A percentile compares a stretch with the other conserved stretches of the same genome.
Evolutionary conservation across 192 early-diverging fungal genomes (phyloP).

Genomic region (Coemansia sp.): DNA sequence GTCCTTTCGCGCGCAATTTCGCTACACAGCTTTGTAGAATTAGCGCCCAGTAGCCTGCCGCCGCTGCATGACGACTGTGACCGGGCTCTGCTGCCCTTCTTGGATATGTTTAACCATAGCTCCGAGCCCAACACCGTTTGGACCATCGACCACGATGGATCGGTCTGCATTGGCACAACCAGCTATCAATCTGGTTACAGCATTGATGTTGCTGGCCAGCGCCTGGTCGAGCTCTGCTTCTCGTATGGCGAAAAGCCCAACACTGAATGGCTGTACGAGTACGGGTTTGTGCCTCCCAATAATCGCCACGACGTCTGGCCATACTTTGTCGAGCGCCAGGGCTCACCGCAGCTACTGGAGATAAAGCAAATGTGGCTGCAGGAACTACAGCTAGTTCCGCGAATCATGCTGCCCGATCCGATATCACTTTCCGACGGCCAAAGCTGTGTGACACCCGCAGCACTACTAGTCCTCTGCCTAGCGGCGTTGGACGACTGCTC

Average conservation of each 20-base stretch:
- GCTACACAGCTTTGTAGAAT: slow-evolving; percentile 14
- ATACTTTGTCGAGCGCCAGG: slow-evolving; percentile 12
- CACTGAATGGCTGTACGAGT: slow-evolving; percentile 41
- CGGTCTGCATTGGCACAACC: slow-evolving; percentile 4
- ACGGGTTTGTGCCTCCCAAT: slow-evolving; percentile 27
- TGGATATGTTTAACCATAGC: slow-evolving; percentile 41
- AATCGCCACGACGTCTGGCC: slow-evolving; percentile 31
- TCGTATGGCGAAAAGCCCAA: slow-evolving; percentile 30
- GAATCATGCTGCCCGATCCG: slow-evolving; percentile 17
- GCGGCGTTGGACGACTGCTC: slow-evolving; percentile 21
- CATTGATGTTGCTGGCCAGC: not conserved
- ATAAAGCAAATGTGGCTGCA: slow-evolving; percentile 31
- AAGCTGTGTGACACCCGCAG: not conserved
- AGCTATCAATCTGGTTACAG: not conserved
- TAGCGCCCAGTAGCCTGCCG: not conserved
- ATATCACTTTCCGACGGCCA: not conserved
- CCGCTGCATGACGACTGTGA: slow-evolving; percentile 9
- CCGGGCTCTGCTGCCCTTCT: slow-evolving; percentile 20
- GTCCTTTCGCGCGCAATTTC: slow-evolving; percentile 33
- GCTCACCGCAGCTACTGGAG: slow-evolving; percentile 10
- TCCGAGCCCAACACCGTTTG: slow-evolving; percentile 14
- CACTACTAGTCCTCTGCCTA: slow-evolving; percentile 22
- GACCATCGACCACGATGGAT: slow-evolving; percentile 9
- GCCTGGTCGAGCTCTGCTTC: slow-evolving; percentile 12
- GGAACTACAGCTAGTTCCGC: slow-evolving; percentile 18